Percentiles rank a stretch among this genome's conserved stretches.
These are phyloP conservation scores for Penicillium longicatenatum DNA, from an alignment of 495 filamentous ascomycete species.

Conservation along the genomic window DNA sequence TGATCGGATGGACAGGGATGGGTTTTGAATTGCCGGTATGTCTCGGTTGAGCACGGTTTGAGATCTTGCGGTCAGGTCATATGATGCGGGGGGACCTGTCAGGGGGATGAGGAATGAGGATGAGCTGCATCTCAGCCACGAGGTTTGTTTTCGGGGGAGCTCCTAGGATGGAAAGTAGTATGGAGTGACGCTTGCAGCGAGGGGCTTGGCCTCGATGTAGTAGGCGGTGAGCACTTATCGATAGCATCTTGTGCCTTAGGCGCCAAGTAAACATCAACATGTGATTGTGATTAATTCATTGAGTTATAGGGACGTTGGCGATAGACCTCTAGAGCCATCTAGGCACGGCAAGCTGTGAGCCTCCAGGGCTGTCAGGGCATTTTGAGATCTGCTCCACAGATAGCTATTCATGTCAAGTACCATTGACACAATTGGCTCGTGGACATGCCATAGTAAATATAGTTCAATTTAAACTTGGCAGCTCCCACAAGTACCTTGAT, in stretches of 20 bases:
- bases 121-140: conserved; percentile 1
- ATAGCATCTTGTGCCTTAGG: conserved; percentile 13
- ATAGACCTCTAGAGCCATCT: no score
- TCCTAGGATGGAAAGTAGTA: conserved; percentile 10
- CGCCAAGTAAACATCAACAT: not conserved
- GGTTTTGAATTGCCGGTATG: not conserved
- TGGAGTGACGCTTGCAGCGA: conserved; percentile 31
- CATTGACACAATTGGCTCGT: not conserved
- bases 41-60: not conserved
- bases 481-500: not conserved
- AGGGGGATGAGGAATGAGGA: not conserved
- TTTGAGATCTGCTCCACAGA: not conserved
- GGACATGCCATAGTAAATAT: not conserved
- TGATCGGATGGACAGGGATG: not conserved
- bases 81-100: not conserved
- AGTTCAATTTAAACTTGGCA: not conserved
- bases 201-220: conserved; percentile 21
- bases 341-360: no score
- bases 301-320: no score
- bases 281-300: no score
- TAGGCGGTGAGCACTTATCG: conserved; percentile 32
- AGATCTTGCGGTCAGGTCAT: not conserved
- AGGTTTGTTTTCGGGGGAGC: not conserved
- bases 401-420: not conserved
- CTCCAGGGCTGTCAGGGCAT: no score